Evolutionary conservation across 1,139 yeast genomes (phyloP).

Genomic region (Sugiyamaella pinicola): DNA sequence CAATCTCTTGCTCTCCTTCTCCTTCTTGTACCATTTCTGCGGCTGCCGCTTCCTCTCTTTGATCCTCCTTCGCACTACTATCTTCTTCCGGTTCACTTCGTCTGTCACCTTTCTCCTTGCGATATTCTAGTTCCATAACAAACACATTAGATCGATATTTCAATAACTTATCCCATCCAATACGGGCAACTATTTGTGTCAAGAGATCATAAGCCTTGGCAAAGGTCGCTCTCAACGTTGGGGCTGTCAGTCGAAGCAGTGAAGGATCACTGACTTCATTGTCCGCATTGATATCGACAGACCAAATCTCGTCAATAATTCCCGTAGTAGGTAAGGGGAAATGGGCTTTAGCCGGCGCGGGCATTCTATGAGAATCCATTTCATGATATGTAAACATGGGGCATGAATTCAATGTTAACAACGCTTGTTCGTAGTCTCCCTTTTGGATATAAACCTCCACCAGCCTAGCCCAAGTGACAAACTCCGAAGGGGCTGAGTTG

Average conservation of each 20-base stretch:
- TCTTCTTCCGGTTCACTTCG: conserved; percentile 6
- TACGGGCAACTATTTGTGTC: conserved; percentile 63
- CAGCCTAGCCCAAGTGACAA: conserved; percentile 76
- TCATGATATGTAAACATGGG: conserved; percentile 84
- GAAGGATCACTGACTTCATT: conserved; percentile 63
- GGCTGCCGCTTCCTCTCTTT: background rate
- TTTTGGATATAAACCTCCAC: conserved; percentile 71
- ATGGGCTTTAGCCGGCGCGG: conserved; percentile 68
- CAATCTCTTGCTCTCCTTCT: conserved; percentile 1
- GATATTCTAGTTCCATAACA: conserved; percentile 92
- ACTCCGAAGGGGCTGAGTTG: conserved; percentile 81
- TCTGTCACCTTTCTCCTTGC: conserved; percentile 34
- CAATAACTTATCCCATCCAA: conserved; percentile 91
- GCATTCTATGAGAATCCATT: conserved; percentile 53
- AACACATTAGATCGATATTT: conserved; percentile 80
- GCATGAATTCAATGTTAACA: conserved; percentile 82
- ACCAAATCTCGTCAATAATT: conserved; percentile 55
- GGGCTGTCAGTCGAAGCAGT: conserved; percentile 72
- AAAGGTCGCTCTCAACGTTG: conserved; percentile 75
- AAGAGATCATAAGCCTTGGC: conserved; percentile 76
- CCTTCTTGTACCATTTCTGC: background rate
- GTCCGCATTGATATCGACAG: conserved; percentile 41
- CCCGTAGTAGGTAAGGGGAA: conserved; percentile 84
- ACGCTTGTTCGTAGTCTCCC: conserved; percentile 73
- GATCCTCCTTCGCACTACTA: too few relatives aligned